Evolutionary conservation across 257 asterid genomes (phyloP), one percentile per base, ranked within the genome.

Genomic region (Solanum gracilifrons): DNA sequence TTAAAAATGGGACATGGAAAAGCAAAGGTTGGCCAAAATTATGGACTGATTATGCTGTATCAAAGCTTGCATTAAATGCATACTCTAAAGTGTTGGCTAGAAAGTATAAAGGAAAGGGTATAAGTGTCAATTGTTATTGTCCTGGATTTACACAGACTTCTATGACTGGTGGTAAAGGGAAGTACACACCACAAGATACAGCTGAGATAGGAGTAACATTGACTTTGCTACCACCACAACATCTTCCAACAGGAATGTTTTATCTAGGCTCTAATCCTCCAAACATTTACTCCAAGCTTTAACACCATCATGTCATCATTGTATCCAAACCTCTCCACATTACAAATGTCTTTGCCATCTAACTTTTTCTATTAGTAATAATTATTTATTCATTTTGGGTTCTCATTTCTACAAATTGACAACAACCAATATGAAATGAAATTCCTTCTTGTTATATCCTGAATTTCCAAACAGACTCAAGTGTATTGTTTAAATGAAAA

Each of bases 121-220:
- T 92, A 21, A 93, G 94, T 76, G 94, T 94, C 0, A 95, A 95
- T 77, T 95, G 98, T 75, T 93, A 91, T 62, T 94, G 98, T 86
- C 98, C 98, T 9, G 98, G 98, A 31, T 95, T 93, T 86, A 94
- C 98, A 43, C 94, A 87, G 62, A 95, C 98, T n/a, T 90, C 95
- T 80, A 94, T 93, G 97, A 95, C 98, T 10, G 87, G 95, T 9
- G 97, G 97, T 36, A 89, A 89, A 58, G 98, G 98, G 37, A 77
- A 86, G 36, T 89, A 90, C 89, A 93, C 97, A 1, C 89, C 97
- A 25, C 88, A 90, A 8, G 89, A 82, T 6, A 94, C 92, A 6
- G 98, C 98, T 0, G 91, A 87, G 41, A 83, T 94, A 20, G 95
- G 88, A 1, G 93, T 88, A 1, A 85, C 41, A 1, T 72, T 94